phyloP scores from a whole-genome alignment of 345 rosid species.

The Corchorus olitorius region DNA sequence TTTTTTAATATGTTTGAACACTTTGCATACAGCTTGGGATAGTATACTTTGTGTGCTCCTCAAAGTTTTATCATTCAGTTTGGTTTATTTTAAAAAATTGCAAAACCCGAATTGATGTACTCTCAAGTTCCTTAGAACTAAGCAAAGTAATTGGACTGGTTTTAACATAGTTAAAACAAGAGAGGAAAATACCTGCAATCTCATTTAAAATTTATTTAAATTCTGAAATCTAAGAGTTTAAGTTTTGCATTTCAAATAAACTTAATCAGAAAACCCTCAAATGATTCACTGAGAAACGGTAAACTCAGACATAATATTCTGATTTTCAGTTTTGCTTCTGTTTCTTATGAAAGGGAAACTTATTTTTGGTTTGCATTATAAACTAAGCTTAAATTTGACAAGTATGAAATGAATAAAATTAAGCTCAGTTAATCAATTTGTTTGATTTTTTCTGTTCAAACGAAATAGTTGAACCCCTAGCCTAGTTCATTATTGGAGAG shows the following conservation, averaged over 20 bases:
- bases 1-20: neutral
- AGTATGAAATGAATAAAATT: neutral
- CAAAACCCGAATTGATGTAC: neutral
- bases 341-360: neutral
- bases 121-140: neutral
- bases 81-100: neutral
- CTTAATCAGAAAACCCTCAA: neutral
- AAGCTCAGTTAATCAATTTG: neutral
- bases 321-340: neutral
- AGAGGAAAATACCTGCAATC: neutral
- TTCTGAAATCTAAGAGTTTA: neutral
- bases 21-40: neutral
- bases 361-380: neutral
- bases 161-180: neutral
- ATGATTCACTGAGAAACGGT: neutral
- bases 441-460: neutral
- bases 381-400: neutral
- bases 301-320: neutral
- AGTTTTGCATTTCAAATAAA: neutral
- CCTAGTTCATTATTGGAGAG: neutral
- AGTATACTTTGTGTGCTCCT: neutral
- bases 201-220: neutral
- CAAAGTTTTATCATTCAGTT: slow-evolving; percentile 8
- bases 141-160: neutral
- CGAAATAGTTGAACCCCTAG: neutral